Base-by-base conservation (phyloP, 345 rosid genomes). In the Raphanus sativus region DNA sequence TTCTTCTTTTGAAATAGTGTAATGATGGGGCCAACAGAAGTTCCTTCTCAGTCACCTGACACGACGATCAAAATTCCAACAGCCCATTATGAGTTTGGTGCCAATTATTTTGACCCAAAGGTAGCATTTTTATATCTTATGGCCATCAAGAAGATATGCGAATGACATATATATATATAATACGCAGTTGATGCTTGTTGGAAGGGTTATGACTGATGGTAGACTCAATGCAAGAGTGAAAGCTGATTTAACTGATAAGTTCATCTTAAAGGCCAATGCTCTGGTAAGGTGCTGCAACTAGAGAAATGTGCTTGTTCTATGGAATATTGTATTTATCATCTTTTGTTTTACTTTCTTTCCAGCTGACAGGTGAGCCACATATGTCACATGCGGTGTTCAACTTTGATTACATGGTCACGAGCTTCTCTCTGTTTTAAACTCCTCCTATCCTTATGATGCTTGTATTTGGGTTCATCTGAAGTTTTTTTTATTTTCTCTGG, bases 81-180 rank as follows among this genome's bases (percentile, higher is more conserved):
- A 12, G 86, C 99, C 12, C 85, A 92, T 69, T 95, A 95, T 70
- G 99, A 95, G 80, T 95, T 95, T 69, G 99, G 98, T 65, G 96
- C 97, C 33, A 95, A 95, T 74, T 95, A 79, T 73, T 88, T 87
- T 50, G 98, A 92, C 74, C 96, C 94, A 48, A 81, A 86, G 81
- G 84, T 75, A 63, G 10, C 10, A 6, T 52, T 52, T 48, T 21
- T 24, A 4, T 15, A 26, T 10, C 15, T 56, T 56, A 58, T 64
- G 6, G 59, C 48, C 5, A 30, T 12, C 42, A 74, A 45, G 54
- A 60, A 21, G 30, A 29, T 68, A 3, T 70, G 72, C 65, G 36
- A 59, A 7, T 78, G 40, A 58, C 80, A 70, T 38, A 64, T 33
- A 2, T 33, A 2, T 6, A 25, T 7, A 40, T 33, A 42, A 0